Percentiles rank a stretch among this genome's conserved stretches.
These are phyloP conservation scores for Phascolomyces articulosus DNA, from an alignment of 371 early-diverging fungal genomes.

Conservation along the genomic window DNA sequence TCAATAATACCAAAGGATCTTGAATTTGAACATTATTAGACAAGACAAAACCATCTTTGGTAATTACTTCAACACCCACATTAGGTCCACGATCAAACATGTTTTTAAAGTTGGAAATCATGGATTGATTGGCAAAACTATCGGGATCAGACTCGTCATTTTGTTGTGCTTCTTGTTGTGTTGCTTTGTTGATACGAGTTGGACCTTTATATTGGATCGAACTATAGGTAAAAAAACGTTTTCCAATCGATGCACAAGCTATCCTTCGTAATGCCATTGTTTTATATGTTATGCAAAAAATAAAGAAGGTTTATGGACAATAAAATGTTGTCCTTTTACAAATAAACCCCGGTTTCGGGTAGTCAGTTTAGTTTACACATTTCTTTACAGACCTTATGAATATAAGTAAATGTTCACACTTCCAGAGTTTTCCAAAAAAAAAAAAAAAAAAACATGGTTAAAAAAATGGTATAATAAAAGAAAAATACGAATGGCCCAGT, in stretches of 20 bases:
- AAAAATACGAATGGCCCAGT: too few relatives aligned
- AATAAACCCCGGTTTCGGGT: too few relatives aligned
- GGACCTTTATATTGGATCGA: background rate
- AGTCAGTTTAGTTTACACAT: too few relatives aligned
- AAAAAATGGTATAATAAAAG: too few relatives aligned
- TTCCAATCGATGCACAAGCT: background rate
- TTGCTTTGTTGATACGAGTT: background rate
- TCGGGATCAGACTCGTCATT: background rate
- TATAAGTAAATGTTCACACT: too few relatives aligned
- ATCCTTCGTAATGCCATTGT: slow-evolving; percentile 1
- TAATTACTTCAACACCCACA: slow-evolving; percentile 49
- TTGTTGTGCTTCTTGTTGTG: background rate
- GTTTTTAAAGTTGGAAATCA: slow-evolving; percentile 42
- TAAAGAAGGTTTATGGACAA: too few relatives aligned
- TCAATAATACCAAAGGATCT: slow-evolving; percentile 49
- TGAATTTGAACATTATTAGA: slow-evolving; percentile 47
- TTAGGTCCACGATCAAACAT: slow-evolving; percentile 60
- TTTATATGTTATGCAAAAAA: too few relatives aligned
- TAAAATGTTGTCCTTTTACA: too few relatives aligned
- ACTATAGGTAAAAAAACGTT: background rate
- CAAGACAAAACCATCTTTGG: slow-evolving; percentile 51
- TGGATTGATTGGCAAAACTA: background rate
- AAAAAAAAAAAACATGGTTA: too few relatives aligned
- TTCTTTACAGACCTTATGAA: too few relatives aligned
- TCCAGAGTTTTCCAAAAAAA: too few relatives aligned